Base-by-base conservation (phyloP, 805 yeast genomes). In the Candida patagonica region DNA sequence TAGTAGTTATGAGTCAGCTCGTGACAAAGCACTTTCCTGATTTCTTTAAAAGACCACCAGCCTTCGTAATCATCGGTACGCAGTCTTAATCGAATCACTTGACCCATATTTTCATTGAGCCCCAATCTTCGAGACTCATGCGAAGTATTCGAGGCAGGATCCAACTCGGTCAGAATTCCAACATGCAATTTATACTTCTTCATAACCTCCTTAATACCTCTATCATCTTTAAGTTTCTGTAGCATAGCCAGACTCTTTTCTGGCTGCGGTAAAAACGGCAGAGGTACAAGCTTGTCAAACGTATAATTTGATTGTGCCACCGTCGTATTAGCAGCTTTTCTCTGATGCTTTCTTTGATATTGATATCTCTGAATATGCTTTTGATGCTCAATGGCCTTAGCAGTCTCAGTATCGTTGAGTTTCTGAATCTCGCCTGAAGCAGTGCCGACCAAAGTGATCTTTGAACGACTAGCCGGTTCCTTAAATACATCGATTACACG, bases 11-110 rank as follows among this genome's bases (percentile, higher is more conserved):
- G 68, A 10, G 68, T 54, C 17, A 63, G 52, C 40, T 63, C 68
- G 40, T 63, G 68, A 41, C 66, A 59, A 22, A 63, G 49, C 7
- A 60, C 62, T 36, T 50, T 54, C 29, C 57, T 41, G 17, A 63
- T 49, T 30, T 56, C 57, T 33, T 47, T 51, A 42, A 62, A 63
- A 39, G 50, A 44, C 31, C 65, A 46, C 42, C 53, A 63, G 6
- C 67, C 68, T 22, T 54, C 55, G 42, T 62, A 61, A 40, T 47
- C 53, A 42, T 63, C 67, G 9, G 66, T 63, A 17, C 68, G 48
- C 13, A 63, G 47, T 6, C 68, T 55, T 24, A 63, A 51, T 40
- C 56, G 55, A 23, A 63, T 63, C 26, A 47, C 53, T 43, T 59
- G 51, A 10, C 68, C 68, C 22, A 38, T 41, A 42, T 58, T 57